Evolutionary conservation across 2,329 filamentous ascomycete species (phyloP), one percentile per base, ranked within the genome.

Genomic region (Colletotrichum sp.): DNA sequence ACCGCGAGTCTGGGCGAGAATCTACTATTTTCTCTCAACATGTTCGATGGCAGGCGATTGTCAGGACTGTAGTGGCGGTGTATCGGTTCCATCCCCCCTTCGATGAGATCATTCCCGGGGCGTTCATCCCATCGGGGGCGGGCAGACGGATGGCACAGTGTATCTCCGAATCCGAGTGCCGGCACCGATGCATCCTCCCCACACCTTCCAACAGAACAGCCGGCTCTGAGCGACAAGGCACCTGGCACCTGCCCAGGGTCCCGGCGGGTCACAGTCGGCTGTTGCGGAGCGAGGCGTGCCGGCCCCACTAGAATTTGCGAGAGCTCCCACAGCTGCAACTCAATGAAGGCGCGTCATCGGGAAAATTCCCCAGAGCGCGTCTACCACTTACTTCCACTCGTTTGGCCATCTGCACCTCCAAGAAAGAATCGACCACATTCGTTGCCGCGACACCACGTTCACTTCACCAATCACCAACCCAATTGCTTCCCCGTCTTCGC

Each of bases 111-210:
- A 71, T 66, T 8, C 5, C 22, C 44, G 1, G 18, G n/a, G 6
- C 30, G 48, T 67, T 66, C 52, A 18, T 39, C 55, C 24, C 68
- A 32, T 68, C 55, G 71, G 48, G 16, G 28, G 59, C 55, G 71
- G 48, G 22, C 24, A n/a, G 36, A 12, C 13, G 59, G 59, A 36
- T 57, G 66, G 34, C 72, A 68, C 68, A 72, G 72, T 68, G 69
- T 75, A 63, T 75, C 26, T 75, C 55, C 69, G 72, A 75, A 34
- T 39, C 72, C 68, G 72, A 75, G 39, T 75, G 55, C 60, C 60
- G 34, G 32, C 44, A 22, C 44, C 44, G 44, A 48, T 48, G 10
- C 9, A 48, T 13, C 44, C 32, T 24, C 5, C 28, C 48, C 66
- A 36, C 66, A 60, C 26, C 39, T 22, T 44, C 39, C 36, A 26